Evolutionary conservation across 129 eudicot genomes (phyloP), one percentile per base, ranked within the genome.

Genomic region (Artemisia annua): DNA sequence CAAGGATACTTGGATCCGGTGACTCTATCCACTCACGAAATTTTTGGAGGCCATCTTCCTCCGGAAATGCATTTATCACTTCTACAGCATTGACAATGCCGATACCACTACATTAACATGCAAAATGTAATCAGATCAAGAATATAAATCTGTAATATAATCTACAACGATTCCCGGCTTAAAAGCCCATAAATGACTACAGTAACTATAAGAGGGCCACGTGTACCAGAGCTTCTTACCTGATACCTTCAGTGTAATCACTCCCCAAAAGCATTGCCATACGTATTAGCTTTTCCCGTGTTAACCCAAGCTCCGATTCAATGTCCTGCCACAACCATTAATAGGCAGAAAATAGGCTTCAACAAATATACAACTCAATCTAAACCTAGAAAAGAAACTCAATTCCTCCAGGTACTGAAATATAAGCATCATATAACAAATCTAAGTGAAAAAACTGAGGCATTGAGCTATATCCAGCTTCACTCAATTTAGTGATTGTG

Each of bases 1-100:
- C 96, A 11, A 93, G 90, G 58, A 93, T 93, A 48, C 66, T 43
- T 65, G 97, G 98, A 84, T 93, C 98, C 54, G 98, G 97, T 55
- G 98, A 93, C 77, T 93, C 97, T 73, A 93, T 83, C 98, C 98
- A 93, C 81, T 93, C 91, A 56, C 98, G 95, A 67, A 93, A 93
- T 76, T 87, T 85, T 10, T 20, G 78, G 57, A 93, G 98, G 59
- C 98, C 97, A 62, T 90, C 89, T 81, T 84, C 91, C 78, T 86
- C 97, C 4, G 97, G 96, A 81, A 93, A 93, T 8, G 98, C 98
- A 87, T 86, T 93, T 65, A 90, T 79, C 66, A 93, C 98, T 78
- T 93, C 98, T 66, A 90, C 88, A 63, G 98, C 98, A 87, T 93
- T 93, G 48, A 93, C 98, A 69, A 93, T 93, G 61, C 98, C 98